phyloP scores from a whole-genome alignment of 176 grass and related monocot species.

The Eragrostis curvula region DNA sequence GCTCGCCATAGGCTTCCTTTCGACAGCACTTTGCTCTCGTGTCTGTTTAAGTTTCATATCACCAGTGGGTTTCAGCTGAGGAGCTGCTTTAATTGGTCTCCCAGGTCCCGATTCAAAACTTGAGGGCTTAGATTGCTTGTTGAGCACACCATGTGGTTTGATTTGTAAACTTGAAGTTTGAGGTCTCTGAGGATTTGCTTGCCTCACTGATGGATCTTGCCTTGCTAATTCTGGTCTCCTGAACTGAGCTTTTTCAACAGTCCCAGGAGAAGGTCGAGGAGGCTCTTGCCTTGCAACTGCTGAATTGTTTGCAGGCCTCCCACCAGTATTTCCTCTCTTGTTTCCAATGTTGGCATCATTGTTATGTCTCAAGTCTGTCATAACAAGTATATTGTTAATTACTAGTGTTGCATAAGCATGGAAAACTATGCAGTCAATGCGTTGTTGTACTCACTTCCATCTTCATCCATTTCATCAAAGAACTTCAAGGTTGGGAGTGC shows the following conservation, averaged over 20 bases:
- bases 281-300: conserved; percentile 39
- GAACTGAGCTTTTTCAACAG: conserved; percentile 39
- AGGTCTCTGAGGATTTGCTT: conserved; percentile 50
- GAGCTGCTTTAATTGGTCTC: conserved; percentile 46
- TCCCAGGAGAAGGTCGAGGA: conserved; percentile 15
- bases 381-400: conserved; percentile 14
- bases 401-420: conserved; percentile 6
- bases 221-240: conserved; percentile 52
- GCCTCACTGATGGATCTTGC: conserved; percentile 49
- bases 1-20: conserved; percentile 45
- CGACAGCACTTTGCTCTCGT: conserved; percentile 37
- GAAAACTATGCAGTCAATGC: background rate
- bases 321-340: conserved; percentile 45
- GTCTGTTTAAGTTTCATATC: conserved; percentile 46
- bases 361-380: conserved; percentile 73
- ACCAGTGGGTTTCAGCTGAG: conserved; percentile 42
- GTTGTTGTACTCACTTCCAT: conserved; percentile 85
- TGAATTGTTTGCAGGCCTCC: conserved; percentile 40
- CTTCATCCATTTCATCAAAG: conserved; percentile 96
- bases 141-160: conserved; percentile 39
- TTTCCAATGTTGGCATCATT: conserved; percentile 31
- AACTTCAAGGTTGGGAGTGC: conserved; percentile 56
- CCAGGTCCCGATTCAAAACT: conserved; percentile 50
- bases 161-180: conserved; percentile 41
- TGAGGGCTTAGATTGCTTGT: conserved; percentile 45